A percentile compares a stretch with the other conserved stretches of the same genome.
Evolutionary conservation across 179 eudicot genomes (phyloP).

Genomic region (Spergularia azorica): DNA sequence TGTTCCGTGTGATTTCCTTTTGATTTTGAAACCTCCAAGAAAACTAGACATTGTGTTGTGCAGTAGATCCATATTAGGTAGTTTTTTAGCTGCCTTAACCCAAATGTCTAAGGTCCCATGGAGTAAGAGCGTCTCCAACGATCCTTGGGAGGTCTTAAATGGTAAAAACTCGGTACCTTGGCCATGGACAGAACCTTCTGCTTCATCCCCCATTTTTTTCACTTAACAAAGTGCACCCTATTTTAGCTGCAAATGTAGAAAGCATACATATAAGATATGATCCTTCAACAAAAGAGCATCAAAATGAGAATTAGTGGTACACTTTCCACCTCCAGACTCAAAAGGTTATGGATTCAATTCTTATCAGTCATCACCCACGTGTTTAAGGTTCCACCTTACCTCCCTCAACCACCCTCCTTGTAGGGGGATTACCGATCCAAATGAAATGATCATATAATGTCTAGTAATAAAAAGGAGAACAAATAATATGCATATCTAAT

Average conservation of each 20-base stretch:
- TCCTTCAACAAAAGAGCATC: not conserved
- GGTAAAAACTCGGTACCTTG: conserved; percentile 55
- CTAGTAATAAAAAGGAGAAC: too few species aligned
- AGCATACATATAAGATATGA: not conserved
- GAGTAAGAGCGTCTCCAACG: conserved; percentile 48
- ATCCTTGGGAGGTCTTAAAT: conserved; percentile 43
- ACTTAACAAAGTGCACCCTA: not conserved
- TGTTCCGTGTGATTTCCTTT: conserved; percentile 36
- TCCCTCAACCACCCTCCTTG: too few species aligned
- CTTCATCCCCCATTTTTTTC: conserved; percentile 32
- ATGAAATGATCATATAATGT: too few species aligned
- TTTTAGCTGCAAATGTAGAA: not conserved
- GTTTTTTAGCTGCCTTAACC: conserved; percentile 62
- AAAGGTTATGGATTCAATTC: too few species aligned
- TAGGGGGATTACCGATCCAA: too few species aligned
- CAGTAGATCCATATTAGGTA: conserved; percentile 69
- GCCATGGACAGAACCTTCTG: conserved; percentile 44
- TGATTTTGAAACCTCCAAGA: conserved; percentile 35
- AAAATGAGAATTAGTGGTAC: not conserved
- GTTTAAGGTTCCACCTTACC: too few species aligned
- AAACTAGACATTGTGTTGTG: conserved; percentile 46
- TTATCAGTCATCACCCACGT: too few species aligned
- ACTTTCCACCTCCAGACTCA: too few species aligned
- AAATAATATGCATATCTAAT: not conserved
- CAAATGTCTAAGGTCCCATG: conserved; percentile 81